phyloP scores from a whole-genome alignment of 2,329 filamentous ascomycete genomes.

The Aspergillus luchuensis region DNA sequence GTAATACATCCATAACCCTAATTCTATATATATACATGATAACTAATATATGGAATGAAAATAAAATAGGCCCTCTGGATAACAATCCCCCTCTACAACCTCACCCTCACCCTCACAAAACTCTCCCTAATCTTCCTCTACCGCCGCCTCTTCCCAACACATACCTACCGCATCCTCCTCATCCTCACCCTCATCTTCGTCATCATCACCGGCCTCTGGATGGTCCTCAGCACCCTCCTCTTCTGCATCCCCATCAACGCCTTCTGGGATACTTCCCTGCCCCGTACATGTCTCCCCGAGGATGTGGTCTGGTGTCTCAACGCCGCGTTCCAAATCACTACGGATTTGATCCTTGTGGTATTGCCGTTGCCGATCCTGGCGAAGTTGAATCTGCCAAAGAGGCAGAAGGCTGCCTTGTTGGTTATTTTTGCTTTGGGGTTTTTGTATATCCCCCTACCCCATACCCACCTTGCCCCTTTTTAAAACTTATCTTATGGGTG shows the following conservation, averaged over 20 bases:
- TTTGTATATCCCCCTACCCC: too few species aligned
- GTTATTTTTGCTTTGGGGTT: constrained; percentile 33
- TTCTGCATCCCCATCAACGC: constrained; percentile 29
- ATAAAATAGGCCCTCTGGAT: constrained; percentile 31
- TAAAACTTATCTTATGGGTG: too few species aligned
- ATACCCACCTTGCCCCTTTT: too few species aligned
- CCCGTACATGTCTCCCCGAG: constrained; percentile 24
- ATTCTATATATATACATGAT: too few species aligned
- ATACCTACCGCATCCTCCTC: constrained; percentile 22
- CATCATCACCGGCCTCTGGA: constrained; percentile 29
- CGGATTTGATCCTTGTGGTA: constrained; percentile 29
- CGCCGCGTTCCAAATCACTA: constrained; percentile 31
- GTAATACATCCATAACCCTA: constrained; percentile 15
- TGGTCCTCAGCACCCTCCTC: constrained; percentile 29
- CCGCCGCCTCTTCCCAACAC: constrained; percentile 32
- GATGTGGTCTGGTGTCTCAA: constrained; percentile 32
- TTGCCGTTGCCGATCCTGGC: constrained; percentile 31
- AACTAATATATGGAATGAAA: too few species aligned
- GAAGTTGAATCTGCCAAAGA: constrained; percentile 24
- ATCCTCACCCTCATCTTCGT: constrained; percentile 24
- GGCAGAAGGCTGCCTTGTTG: constrained; percentile 29
- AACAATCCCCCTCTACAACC: constrained; percentile 40
- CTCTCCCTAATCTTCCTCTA: constrained; percentile 36
- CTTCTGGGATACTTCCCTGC: constrained; percentile 25
- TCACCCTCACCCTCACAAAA: constrained; percentile 35